Base-by-base conservation (phyloP, 345 rosid genomes). In the Aurinia saxatilis region DNA sequence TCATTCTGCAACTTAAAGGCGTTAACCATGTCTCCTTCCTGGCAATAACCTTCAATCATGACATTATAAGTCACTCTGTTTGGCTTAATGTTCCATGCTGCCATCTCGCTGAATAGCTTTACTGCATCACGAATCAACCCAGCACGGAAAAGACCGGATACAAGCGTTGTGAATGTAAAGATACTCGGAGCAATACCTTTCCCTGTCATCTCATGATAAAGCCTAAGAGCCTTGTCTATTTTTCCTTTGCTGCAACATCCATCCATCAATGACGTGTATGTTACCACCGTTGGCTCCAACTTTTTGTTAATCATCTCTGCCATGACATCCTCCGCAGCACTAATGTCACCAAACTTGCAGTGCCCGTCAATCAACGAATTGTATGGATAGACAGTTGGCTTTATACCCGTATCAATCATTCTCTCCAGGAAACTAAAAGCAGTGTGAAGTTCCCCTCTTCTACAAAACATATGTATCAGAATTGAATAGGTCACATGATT, bases 31-130 rank as follows among this genome's bases (percentile, higher is more conserved):
- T 81, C 74, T 46, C 91, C 91, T 29, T 70, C 77, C 75, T 63
- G 77, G 49, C 91, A 81, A 38, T 81, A 68, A 48, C 90, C 95
- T 68, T 85, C 95, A 4, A 93, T 90, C 81, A 93, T 60, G 60
- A 87, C 86, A 72, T 93, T 93, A 65, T 85, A 93, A 5, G 93
- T 84, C 60, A 93, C 85, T 70, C 72, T 86, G 71, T 77, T 93
- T 55, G 97, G 99, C 72, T 67, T 39, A 50, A 90, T 25, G 5
- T 77, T 75, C 55, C 73, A 62, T 23, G 63, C 81, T 39, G 60
- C 69, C 99, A 93, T 93, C 73, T 85, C 83, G 19, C 73, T 72
- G 42, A 85, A 85, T 65, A 78, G 67, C 44, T 68, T 73, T 51
- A 56, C 68, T 6, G 95, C 99, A 67, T 87, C 90, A 37, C 52